These are phyloP conservation scores for Penicillium sp. DNA, from an alignment of 2,329 filamentous ascomycete genomes.

Conservation along the genomic window DNA sequence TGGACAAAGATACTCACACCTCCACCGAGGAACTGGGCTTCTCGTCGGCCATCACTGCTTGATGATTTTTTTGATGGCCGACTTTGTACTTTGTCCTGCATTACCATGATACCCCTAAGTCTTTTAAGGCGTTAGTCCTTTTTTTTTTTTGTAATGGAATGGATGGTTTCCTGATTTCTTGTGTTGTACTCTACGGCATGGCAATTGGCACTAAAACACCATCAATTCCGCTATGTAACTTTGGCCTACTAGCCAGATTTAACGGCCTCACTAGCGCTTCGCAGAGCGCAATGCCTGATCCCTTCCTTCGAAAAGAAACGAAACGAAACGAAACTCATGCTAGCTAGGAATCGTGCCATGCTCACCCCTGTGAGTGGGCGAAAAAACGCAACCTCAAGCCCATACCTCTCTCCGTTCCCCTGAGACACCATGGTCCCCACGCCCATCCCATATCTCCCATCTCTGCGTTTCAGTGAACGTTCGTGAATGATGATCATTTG, in stretches of 20 bases:
- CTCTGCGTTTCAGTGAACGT: neutral
- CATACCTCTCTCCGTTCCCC: too few relatives aligned
- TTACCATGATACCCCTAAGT: constrained; percentile 2
- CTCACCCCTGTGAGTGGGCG: neutral
- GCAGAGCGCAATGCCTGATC: neutral
- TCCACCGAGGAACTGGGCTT: neutral
- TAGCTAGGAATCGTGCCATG: neutral
- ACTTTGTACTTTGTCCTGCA: constrained; percentile 1
- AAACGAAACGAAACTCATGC: neutral
- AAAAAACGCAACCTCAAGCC: neutral
- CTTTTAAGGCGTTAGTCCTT: neutral
- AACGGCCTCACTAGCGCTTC: neutral
- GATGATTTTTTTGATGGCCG: neutral
- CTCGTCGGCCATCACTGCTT: neutral
- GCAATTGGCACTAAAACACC: neutral
- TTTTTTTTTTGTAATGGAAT: neutral
- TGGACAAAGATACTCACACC: neutral
- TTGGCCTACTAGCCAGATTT: neutral
- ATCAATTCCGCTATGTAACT: neutral
- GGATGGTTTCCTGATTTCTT: neutral
- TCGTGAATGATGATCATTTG: neutral
- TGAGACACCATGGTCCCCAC: neutral
- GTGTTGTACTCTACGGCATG: neutral
- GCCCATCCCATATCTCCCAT: neutral
- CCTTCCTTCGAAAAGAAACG: neutral